phyloP scores from a whole-genome alignment of 345 rosid species.

The Linum tenue region DNA sequence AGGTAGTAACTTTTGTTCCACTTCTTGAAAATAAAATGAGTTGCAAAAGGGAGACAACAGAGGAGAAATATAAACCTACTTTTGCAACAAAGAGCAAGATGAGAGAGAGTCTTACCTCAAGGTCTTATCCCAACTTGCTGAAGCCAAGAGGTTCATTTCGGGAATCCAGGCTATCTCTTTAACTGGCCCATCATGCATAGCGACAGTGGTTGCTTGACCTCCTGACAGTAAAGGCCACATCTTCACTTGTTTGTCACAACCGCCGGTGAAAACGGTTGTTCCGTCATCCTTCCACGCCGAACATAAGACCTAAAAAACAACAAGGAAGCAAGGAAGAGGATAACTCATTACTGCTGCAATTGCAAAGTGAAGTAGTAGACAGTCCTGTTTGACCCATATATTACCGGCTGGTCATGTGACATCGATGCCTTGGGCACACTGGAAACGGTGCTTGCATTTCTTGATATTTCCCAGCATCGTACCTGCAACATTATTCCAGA shows the following conservation, averaged over 20 bases:
- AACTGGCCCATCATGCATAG: constrained; percentile 89
- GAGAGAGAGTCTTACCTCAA: constrained; percentile 43
- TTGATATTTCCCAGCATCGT: constrained; percentile 84
- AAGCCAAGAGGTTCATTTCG: constrained; percentile 71
- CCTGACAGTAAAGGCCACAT: constrained; percentile 93
- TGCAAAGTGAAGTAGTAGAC: constrained; percentile 2
- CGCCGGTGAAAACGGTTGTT: constrained; percentile 79
- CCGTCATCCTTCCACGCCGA: constrained; percentile 99
- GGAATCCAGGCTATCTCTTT: constrained; percentile 87
- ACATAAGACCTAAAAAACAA: constrained; percentile 56
- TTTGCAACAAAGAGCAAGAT: not conserved
- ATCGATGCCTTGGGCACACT: constrained; percentile 80
- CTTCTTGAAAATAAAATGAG: not conserved
- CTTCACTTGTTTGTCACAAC: constrained; percentile 97
- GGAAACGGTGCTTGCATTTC: constrained; percentile 41
- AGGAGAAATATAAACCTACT: not conserved
- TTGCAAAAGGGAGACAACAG: not conserved
- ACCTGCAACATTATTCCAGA: constrained; percentile 41
- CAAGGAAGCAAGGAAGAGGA: not conserved
- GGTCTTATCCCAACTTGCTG: constrained; percentile 96
- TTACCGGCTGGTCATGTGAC: constrained; percentile 92
- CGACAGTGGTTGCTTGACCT: constrained; percentile 81
- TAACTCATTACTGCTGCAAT: not conserved
- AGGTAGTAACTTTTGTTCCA: not conserved
- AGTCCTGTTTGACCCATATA: not conserved